phyloP scores from a whole-genome alignment of 345 rosid genomes.

The Abelmoschus esculentus region DNA sequence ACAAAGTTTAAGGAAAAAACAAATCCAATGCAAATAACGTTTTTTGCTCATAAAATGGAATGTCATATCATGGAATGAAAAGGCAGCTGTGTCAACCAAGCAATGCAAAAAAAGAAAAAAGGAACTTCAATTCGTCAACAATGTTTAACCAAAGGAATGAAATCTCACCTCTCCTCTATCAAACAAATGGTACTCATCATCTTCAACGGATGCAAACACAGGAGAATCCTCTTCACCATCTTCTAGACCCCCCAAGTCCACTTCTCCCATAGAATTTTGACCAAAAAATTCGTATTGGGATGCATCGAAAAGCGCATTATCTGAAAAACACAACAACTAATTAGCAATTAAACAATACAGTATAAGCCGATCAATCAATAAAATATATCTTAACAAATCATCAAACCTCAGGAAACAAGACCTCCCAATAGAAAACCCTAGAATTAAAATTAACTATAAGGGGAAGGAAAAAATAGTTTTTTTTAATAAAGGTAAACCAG shows the following conservation, averaged over 20 bases:
- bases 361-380: background rate
- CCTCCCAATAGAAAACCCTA: background rate
- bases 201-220: conserved; percentile 51
- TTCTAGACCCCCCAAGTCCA: conserved; percentile 56
- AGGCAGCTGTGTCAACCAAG: background rate
- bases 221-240: conserved; percentile 32
- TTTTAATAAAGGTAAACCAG: background rate
- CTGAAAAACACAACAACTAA: background rate
- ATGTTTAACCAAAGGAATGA: background rate
- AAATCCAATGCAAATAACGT: background rate
- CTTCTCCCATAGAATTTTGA: conserved; percentile 10
- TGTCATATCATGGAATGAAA: conserved; percentile 1
- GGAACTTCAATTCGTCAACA: background rate
- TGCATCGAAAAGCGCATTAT: conserved; percentile 8
- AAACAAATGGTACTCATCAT: conserved; percentile 82
- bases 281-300: conserved; percentile 18
- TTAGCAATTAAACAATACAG: background rate
- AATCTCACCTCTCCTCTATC: conserved; percentile 59
- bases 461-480: background rate
- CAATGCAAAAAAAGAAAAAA: background rate
- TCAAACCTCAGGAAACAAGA: background rate
- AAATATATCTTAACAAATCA: background rate
- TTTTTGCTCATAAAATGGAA: background rate
- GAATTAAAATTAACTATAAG: background rate
- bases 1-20: background rate